These are phyloP conservation scores for Blastobotrys serpentis DNA, from an alignment of 1,139 yeast species.

Conservation along the genomic window DNA sequence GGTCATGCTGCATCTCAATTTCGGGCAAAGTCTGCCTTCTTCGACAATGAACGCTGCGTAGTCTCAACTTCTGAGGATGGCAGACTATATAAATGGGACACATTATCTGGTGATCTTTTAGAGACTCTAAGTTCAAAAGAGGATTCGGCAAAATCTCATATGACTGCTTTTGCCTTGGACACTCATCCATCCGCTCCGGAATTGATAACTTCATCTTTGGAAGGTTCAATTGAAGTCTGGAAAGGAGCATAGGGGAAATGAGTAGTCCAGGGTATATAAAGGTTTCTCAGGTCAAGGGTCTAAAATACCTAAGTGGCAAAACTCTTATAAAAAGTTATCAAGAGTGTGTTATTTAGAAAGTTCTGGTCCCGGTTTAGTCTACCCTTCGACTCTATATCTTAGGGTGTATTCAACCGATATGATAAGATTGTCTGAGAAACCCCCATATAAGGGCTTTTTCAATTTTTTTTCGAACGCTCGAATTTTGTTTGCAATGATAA, in stretches of 20 bases:
- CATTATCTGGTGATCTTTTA: slow-evolving; percentile 54
- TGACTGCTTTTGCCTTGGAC: slow-evolving; percentile 8
- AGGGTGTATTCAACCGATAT: no score
- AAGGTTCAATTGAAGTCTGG: slow-evolving; percentile 11
- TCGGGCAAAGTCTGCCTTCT: slow-evolving; percentile 27
- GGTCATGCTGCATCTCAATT: slow-evolving; percentile 35
- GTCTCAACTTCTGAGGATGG: slow-evolving; percentile 92
- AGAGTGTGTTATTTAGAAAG: no score
- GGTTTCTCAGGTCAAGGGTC: no score
- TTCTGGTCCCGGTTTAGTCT: no score
- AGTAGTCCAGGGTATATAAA: no score
- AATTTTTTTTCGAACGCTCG: no score
- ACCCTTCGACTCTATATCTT: no score
- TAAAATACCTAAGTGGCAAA: no score
- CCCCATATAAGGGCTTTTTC: no score
- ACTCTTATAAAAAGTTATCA: no score
- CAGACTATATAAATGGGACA: slow-evolving; percentile 82
- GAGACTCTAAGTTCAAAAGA: slow-evolving; percentile 13
- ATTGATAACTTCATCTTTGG: slow-evolving; percentile 7
- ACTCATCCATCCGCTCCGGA: slow-evolving; percentile 1
- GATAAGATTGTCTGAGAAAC: no score
- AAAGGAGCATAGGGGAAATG: background rate
- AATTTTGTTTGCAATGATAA: no score
- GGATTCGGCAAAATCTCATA: background rate
- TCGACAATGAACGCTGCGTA: slow-evolving; percentile 62